Conservation (phyloP, 2,329 filamentous ascomycete genomes). For the Colletotrichum chrysophilum region DNA sequence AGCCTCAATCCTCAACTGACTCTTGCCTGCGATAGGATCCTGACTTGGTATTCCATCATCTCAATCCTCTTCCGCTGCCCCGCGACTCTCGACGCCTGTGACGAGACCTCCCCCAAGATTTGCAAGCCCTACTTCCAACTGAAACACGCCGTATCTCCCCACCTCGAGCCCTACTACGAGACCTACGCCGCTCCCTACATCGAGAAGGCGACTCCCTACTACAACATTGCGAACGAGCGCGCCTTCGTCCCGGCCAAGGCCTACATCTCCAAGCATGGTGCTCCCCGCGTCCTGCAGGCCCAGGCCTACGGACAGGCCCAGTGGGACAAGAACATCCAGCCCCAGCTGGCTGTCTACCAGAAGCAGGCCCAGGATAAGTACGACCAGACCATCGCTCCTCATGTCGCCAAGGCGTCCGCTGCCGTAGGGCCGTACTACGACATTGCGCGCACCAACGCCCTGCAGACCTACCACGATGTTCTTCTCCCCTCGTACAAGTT, state of each 20-base stretch:
- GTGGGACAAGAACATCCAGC: slow-evolving; percentile 81
- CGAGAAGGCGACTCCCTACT: slow-evolving; percentile 78
- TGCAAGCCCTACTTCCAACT: slow-evolving; percentile 83
- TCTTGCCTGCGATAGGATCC: slow-evolving; percentile 57
- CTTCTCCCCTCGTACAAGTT: slow-evolving; percentile 77
- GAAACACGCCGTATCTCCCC: slow-evolving; percentile 69
- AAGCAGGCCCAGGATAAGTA: slow-evolving; percentile 69
- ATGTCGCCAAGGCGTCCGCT: slow-evolving; percentile 67
- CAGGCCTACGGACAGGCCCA: slow-evolving; percentile 70
- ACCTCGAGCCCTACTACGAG: slow-evolving; percentile 85
- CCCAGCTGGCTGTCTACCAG: slow-evolving; percentile 73
- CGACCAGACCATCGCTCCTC: slow-evolving; percentile 71
- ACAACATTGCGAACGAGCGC: slow-evolving; percentile 62
- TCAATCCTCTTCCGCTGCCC: slow-evolving; percentile 87
- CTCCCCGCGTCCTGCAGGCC: slow-evolving; percentile 72
- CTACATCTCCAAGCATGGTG: slow-evolving; percentile 75
- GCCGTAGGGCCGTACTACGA: slow-evolving; percentile 75
- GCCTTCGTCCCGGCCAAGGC: slow-evolving; percentile 73
- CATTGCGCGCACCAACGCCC: slow-evolving; percentile 64
- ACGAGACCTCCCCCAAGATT: slow-evolving; percentile 73
- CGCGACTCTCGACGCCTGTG: slow-evolving; percentile 68
- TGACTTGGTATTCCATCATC: slow-evolving; percentile 85
- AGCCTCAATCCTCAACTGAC: not conserved
- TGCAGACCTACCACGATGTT: slow-evolving; percentile 74
- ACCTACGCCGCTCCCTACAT: slow-evolving; percentile 85